Percentiles rank a stretch among this genome's conserved stretches.
Evolutionary conservation across 2,329 filamentous ascomycete genomes (phyloP).

Genomic region (Zymoseptoria tritici): DNA sequence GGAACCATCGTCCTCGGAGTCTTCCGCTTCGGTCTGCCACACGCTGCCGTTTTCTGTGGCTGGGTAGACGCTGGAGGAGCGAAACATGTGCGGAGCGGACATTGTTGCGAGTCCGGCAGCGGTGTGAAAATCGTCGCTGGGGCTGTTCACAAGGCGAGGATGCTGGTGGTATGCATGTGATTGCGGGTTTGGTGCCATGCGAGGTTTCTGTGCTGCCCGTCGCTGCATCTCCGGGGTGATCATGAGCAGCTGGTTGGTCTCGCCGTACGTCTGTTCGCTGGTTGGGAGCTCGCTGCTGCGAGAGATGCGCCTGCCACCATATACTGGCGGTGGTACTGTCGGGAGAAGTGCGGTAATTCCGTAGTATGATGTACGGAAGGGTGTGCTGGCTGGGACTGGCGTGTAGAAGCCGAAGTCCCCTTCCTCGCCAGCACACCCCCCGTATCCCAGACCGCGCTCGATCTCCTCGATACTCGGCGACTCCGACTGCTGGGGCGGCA

Average conservation of each 20-base stretch:
- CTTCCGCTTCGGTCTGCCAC: conserved; percentile 9
- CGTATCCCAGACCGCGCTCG: conserved; percentile 7
- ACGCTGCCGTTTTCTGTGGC: conserved; percentile 4
- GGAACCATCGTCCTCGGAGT: conserved; percentile 6
- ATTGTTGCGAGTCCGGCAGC: not conserved
- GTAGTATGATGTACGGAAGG: not conserved
- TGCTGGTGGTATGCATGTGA: conserved; percentile 1
- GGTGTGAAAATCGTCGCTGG: not conserved
- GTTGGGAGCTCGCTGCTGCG: conserved; percentile 22
- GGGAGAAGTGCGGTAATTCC: conserved; percentile 5
- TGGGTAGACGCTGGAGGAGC: conserved; percentile 12
- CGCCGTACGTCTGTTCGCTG: conserved; percentile 27
- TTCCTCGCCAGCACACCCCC: not conserved
- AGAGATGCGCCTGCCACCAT: conserved; percentile 6
- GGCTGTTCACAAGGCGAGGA: not conserved
- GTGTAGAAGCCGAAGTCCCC: not conserved
- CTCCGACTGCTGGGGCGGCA: not conserved
- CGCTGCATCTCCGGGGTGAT: conserved; percentile 13
- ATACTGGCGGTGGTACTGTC: conserved; percentile 12
- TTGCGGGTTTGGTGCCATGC: not conserved
- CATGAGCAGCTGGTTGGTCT: conserved; percentile 23
- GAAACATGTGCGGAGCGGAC: not conserved
- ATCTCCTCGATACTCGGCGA: conserved; percentile 7
- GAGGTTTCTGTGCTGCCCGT: not conserved
- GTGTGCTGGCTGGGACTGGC: not conserved